Percentiles rank a stretch among this genome's conserved stretches.
Evolutionary conservation across 352 stramenopile genomes (phyloP).

Genomic region (Globisporangium rhizosaccharum): DNA sequence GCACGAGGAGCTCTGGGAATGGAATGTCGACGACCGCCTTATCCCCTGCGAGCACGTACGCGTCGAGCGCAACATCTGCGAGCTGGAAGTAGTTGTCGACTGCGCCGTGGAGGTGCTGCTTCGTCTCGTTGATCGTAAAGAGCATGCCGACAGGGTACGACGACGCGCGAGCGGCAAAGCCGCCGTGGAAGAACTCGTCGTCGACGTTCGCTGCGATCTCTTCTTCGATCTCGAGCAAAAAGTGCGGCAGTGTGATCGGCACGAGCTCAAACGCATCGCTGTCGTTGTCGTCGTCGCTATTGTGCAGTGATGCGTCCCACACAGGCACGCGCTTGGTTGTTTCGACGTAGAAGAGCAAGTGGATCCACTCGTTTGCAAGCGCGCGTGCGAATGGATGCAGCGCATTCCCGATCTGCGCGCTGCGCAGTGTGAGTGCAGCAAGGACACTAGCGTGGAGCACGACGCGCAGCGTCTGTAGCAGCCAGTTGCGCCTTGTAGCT

Average conservation of each 20-base stretch:
- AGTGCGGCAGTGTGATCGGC: constrained; percentile 50
- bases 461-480: constrained; percentile 26
- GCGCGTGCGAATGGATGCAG: constrained; percentile 58
- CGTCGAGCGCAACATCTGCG: constrained; percentile 43
- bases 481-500: neutral
- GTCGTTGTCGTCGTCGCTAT: neutral
- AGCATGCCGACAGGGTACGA: constrained; percentile 54
- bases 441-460: constrained; percentile 34
- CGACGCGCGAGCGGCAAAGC: constrained; percentile 45
- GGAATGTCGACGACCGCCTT: constrained; percentile 17
- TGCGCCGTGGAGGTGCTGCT: constrained; percentile 58
- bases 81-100: constrained; percentile 61
- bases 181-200: constrained; percentile 52
- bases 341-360: constrained; percentile 71
- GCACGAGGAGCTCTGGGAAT: constrained; percentile 46
- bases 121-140: constrained; percentile 69
- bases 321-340: constrained; percentile 14
- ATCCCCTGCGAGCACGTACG: constrained; percentile 30
- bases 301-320: neutral
- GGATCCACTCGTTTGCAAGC: constrained; percentile 63
- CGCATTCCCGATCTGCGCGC: constrained; percentile 30
- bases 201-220: constrained; percentile 59
- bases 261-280: constrained; percentile 8
- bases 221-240: constrained; percentile 60
- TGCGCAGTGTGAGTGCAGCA: constrained; percentile 41